phyloP scores from a whole-genome alignment of 1,284 basidiomycete genomes.

The Apiotrichum laibachii region DNA sequence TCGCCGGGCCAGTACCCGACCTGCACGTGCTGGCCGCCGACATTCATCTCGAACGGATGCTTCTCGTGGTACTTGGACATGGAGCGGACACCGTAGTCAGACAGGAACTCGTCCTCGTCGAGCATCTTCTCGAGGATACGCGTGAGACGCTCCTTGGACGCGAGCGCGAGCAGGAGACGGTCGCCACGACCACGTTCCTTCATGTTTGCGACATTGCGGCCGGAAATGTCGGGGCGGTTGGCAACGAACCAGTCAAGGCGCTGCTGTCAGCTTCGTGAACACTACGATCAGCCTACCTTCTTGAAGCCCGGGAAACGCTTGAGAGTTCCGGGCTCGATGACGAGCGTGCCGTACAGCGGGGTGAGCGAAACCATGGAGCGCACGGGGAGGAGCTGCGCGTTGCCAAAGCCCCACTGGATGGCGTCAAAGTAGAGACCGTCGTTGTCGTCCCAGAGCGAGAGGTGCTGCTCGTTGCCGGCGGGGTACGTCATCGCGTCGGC shows the following conservation, averaged over 20 bases:
- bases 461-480: constrained; percentile 66
- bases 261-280: constrained; percentile 11
- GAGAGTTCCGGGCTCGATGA: constrained; percentile 82
- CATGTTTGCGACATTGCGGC: constrained; percentile 96
- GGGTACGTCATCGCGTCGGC: constrained; percentile 96
- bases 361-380: constrained; percentile 92
- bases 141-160: constrained; percentile 83
- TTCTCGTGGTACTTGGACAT: constrained; percentile 86
- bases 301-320: constrained; percentile 95
- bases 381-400: constrained; percentile 82
- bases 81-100: constrained; percentile 92
- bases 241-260: constrained; percentile 98
- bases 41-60: constrained; percentile 90
- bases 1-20: constrained; percentile 98
- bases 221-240: constrained; percentile 79
- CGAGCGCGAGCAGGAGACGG: constrained; percentile 81
- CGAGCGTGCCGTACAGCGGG: constrained; percentile 89
- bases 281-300: constrained; percentile 61
- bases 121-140: constrained; percentile 93
- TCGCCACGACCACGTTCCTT: constrained; percentile 76
- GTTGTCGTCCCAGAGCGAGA: constrained; percentile 89
- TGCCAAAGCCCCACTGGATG: constrained; percentile 81
- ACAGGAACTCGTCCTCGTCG: constrained; percentile 92
- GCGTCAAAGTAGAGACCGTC: constrained; percentile 99
- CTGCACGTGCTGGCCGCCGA: constrained; percentile 85